phyloP scores from a whole-genome alignment of 2,329 filamentous ascomycete species.

The Alternaria arbusti region DNA sequence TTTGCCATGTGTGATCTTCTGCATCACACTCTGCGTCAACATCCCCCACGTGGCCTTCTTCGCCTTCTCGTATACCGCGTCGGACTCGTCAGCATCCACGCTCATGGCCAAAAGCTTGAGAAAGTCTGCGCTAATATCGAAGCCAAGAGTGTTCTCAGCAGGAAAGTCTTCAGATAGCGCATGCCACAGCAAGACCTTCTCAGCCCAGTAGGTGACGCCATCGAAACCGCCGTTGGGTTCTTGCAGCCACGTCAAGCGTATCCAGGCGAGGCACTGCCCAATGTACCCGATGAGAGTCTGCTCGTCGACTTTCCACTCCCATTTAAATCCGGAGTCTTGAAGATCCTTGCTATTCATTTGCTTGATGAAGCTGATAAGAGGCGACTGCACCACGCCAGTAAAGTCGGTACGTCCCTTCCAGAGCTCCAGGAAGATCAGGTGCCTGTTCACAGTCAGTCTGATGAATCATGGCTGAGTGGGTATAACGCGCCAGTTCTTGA shows the following conservation, averaged over 20 bases:
- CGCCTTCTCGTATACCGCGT: constrained; percentile 35
- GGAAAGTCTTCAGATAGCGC: constrained; percentile 30
- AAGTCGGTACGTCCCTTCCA: constrained; percentile 29
- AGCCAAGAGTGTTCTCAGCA: constrained; percentile 35
- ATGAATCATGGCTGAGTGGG: neutral
- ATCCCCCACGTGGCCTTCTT: constrained; percentile 37
- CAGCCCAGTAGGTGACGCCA: constrained; percentile 38
- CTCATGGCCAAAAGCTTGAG: constrained; percentile 34
- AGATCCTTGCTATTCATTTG: constrained; percentile 30
- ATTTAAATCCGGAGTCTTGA: constrained; percentile 29
- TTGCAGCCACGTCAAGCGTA: constrained; percentile 38
- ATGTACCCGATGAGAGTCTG: constrained; percentile 49
- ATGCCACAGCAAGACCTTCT: constrained; percentile 37
- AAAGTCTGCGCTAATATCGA: constrained; percentile 28
- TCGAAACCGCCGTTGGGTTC: constrained; percentile 41
- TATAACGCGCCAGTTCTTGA: constrained; percentile 56
- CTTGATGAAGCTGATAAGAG: constrained; percentile 33
- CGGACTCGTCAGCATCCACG: constrained; percentile 29
- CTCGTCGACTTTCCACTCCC: constrained; percentile 44
- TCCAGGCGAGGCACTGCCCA: constrained; percentile 50
- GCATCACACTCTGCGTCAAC: constrained; percentile 40
- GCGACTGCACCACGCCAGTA: constrained; percentile 24
- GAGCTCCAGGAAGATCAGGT: constrained; percentile 33
- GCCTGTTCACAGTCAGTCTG: constrained; percentile 17
- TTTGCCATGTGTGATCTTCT: constrained; percentile 49